These are phyloP conservation scores for Penicillium freii DNA, from an alignment of 2,329 filamentous ascomycete species.

Conservation along the genomic window DNA sequence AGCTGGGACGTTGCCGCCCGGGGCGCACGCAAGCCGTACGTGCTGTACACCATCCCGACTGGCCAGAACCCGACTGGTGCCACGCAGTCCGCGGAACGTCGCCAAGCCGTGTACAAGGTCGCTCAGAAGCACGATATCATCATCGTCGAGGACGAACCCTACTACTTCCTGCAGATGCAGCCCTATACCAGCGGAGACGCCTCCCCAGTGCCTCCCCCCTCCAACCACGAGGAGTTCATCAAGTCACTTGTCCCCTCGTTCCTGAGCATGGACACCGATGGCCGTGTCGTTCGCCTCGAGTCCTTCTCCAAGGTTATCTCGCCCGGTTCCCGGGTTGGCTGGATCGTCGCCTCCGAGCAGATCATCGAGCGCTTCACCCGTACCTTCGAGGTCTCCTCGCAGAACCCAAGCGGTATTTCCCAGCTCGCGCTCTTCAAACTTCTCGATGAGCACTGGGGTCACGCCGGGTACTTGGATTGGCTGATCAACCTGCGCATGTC, in stretches of 20 bases:
- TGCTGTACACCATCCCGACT: constrained; percentile 72
- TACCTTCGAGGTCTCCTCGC: constrained; percentile 78
- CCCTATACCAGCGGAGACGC: constrained; percentile 61
- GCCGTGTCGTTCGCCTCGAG: constrained; percentile 84
- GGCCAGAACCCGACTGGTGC: constrained; percentile 91
- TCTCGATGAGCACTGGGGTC: constrained; percentile 91
- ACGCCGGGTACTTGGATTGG: constrained; percentile 86
- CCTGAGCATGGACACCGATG: constrained; percentile 78
- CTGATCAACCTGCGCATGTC: constrained; percentile 75
- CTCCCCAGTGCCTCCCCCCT: constrained; percentile 55
- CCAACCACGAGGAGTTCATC: constrained; percentile 70
- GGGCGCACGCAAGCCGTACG: constrained; percentile 62
- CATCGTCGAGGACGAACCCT: constrained; percentile 91
- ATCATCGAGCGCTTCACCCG: constrained; percentile 78
- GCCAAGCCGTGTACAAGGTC: constrained; percentile 71
- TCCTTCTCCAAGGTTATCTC: constrained; percentile 91
- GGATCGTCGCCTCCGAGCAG: constrained; percentile 85
- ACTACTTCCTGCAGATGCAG: constrained; percentile 87
- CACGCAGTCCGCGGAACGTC: constrained; percentile 67
- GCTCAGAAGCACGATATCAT: constrained; percentile 80
- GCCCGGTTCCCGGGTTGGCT: constrained; percentile 77
- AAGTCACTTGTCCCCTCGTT: constrained; percentile 69
- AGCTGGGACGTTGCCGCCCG: constrained; percentile 62
- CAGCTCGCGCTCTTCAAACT: constrained; percentile 85
- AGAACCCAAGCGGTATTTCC: constrained; percentile 80